phyloP scores from a whole-genome alignment of 2,329 filamentous ascomycete species.

The Fusarium clavum region DNA sequence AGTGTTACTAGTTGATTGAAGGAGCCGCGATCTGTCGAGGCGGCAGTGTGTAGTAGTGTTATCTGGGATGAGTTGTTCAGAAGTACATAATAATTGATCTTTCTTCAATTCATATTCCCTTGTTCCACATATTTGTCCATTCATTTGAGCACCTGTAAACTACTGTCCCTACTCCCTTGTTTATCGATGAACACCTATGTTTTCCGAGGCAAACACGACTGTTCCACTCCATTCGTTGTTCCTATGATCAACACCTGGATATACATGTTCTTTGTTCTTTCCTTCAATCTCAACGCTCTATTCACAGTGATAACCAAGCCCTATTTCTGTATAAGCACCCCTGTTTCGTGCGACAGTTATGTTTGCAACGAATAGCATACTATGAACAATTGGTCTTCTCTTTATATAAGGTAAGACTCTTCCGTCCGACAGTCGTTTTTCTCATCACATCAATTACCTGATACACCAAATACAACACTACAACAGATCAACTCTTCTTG shows the following conservation, averaged over 20 bases:
- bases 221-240: not conserved
- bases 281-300: too few relatives aligned
- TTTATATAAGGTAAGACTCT: not conserved
- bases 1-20: too few relatives aligned
- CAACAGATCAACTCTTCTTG: not conserved
- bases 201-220: not conserved
- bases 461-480: not conserved
- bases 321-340: not conserved
- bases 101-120: not conserved
- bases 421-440: not conserved
- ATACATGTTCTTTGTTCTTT: not conserved
- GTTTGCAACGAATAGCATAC: not conserved
- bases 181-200: not conserved
- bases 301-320: too few relatives aligned
- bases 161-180: not conserved
- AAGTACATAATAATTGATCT: not conserved
- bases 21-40: too few relatives aligned
- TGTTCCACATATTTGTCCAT: not conserved
- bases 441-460: not conserved
- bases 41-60: too few relatives aligned
- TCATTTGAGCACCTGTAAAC: not conserved
- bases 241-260: not conserved
- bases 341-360: not conserved
- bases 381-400: not conserved
- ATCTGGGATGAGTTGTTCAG: not conserved